Percentiles rank a stretch among this genome's conserved stretches.
These are phyloP conservation scores for Yarrowia yakushimensis DNA, from an alignment of 805 yeast species.

Conservation along the genomic window DNA sequence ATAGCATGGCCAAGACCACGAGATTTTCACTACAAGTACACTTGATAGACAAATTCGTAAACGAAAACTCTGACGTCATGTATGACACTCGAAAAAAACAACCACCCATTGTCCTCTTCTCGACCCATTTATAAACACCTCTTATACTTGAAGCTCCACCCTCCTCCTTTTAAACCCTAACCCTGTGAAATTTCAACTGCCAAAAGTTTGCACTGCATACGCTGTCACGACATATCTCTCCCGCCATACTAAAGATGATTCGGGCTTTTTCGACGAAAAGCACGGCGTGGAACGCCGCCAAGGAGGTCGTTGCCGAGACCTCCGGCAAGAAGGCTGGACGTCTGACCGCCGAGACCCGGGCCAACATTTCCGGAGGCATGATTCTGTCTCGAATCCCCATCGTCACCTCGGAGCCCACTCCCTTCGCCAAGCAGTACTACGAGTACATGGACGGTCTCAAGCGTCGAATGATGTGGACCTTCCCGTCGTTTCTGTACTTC, in stretches of 20 bases:
- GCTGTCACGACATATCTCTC: neutral
- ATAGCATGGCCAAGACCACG: too few species aligned
- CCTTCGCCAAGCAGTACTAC: conserved; percentile 71
- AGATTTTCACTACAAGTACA: too few species aligned
- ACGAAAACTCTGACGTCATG: too few species aligned
- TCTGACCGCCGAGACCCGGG: conserved; percentile 11
- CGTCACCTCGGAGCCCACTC: conserved; percentile 70
- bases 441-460: conserved; percentile 82
- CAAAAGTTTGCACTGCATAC: conserved; percentile 15
- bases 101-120: too few species aligned
- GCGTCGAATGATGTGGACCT: conserved; percentile 94
- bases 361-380: conserved; percentile 41
- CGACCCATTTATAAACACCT: too few species aligned
- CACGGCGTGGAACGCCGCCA: conserved; percentile 15
- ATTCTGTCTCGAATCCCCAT: conserved; percentile 80
- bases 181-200: conserved; percentile 8
- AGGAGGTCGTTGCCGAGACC: conserved; percentile 8
- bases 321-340: conserved; percentile 8
- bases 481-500: conserved; percentile 89
- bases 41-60: too few species aligned
- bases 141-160: too few species aligned
- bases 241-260: conserved; percentile 11
- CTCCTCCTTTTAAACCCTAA: neutral
- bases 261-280: conserved; percentile 22
- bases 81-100: too few species aligned